These are phyloP conservation scores for Phylloporus arenicola DNA, from an alignment of 768 basidiomycete species.

Conservation along the genomic window DNA sequence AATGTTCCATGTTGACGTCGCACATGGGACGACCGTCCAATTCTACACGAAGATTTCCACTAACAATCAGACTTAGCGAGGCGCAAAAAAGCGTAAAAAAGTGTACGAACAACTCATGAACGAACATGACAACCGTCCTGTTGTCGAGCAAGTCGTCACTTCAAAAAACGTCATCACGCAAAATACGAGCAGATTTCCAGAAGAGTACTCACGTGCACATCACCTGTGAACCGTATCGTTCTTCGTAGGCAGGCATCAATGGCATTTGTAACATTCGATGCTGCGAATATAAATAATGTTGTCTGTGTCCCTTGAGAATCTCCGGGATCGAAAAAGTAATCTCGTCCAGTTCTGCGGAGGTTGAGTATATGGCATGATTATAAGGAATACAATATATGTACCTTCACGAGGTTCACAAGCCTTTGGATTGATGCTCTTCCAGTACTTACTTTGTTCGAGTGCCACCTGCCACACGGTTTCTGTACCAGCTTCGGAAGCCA, in stretches of 20 bases:
- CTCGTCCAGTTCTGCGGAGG: constrained; percentile 49
- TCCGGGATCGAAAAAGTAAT: constrained; percentile 70
- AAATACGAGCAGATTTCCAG: not conserved
- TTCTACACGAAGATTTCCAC: constrained; percentile 85
- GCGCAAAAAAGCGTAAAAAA: not conserved
- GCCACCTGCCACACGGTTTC: constrained; percentile 90
- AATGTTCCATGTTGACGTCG: constrained; percentile 73
- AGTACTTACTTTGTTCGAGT: constrained; percentile 81
- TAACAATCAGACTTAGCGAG: constrained; percentile 26
- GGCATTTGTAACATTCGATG: constrained; percentile 81
- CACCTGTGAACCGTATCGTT: constrained; percentile 74
- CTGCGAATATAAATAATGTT: constrained; percentile 70
- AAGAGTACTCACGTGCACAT: constrained; percentile 74
- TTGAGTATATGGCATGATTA: not conserved
- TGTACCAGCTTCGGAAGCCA: constrained; percentile 75
- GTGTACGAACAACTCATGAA: constrained; percentile 85
- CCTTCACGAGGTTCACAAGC: constrained; percentile 79
- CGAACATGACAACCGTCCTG: constrained; percentile 75
- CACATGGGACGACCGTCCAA: constrained; percentile 67
- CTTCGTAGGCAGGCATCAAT: constrained; percentile 63
- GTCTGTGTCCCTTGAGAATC: constrained; percentile 85
- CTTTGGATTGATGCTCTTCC: constrained; percentile 83
- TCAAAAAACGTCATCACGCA: constrained; percentile 1
- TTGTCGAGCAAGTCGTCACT: constrained; percentile 78
- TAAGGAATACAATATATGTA: constrained; percentile 23